phyloP scores from a whole-genome alignment of 2,329 filamentous ascomycete species.

The Colletotrichum sp. region DNA sequence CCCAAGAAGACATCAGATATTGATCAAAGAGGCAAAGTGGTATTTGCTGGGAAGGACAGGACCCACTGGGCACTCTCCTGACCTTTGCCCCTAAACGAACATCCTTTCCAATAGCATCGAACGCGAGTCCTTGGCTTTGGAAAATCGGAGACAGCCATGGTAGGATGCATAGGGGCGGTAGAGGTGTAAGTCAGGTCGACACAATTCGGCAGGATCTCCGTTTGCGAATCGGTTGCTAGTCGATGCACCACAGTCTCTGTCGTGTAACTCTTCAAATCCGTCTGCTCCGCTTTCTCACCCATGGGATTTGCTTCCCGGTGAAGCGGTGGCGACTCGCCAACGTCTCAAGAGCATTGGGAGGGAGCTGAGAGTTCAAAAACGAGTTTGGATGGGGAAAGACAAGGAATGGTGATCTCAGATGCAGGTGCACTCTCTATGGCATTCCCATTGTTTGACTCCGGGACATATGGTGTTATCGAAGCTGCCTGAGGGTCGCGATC shows the following conservation, averaged over 20 bases:
- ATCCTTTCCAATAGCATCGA: neutral
- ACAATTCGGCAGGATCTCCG: accelerated
- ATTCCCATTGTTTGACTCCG: neutral
- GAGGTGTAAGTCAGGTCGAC: accelerated
- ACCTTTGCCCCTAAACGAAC: accelerated
- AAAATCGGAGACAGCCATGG: neutral
- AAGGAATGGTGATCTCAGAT: neutral
- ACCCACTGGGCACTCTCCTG: neutral
- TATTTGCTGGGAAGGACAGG: accelerated
- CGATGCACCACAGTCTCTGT: accelerated
- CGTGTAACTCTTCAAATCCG: accelerated
- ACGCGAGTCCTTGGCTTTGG: neutral
- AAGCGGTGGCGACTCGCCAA: neutral
- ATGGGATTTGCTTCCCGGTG: neutral
- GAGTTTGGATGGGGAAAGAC: neutral
- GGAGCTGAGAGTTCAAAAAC: neutral
- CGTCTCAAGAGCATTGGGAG: neutral
- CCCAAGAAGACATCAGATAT: neutral
- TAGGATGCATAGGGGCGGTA: neutral
- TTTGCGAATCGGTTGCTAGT: accelerated
- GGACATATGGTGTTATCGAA: accelerated
- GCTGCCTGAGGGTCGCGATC: accelerated
- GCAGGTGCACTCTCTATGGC: neutral
- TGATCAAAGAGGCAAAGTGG: accelerated
- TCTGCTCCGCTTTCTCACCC: neutral